Percentiles rank a stretch among this genome's conserved stretches.
Evolutionary conservation across 164 flowering plant genomes (phyloP).

Genomic region (Houttuynia cordata): DNA sequence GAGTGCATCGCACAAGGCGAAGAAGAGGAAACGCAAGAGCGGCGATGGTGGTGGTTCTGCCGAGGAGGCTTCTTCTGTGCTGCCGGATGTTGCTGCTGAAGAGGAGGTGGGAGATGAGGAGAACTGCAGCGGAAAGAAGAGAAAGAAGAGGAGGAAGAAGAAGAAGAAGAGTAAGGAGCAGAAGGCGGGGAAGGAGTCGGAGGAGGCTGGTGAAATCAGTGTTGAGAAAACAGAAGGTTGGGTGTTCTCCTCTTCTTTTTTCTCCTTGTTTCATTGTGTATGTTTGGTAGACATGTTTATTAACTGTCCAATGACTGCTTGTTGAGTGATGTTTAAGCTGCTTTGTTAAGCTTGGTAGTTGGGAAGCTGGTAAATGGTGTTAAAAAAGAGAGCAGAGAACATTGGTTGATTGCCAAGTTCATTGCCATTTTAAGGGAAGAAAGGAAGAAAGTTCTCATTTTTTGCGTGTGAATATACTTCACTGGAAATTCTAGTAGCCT

Average conservation of each 20-base stretch:
- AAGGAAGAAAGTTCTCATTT: background rate
- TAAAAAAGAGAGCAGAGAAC: too few relatives aligned
- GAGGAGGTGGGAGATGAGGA: slow-evolving; percentile 15
- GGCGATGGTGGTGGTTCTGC: slow-evolving; percentile 7
- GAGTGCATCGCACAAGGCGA: slow-evolving; percentile 3
- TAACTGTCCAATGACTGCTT: too few relatives aligned
- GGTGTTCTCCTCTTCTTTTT: background rate
- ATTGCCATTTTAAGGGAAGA: too few relatives aligned
- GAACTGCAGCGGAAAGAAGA: slow-evolving; percentile 25
- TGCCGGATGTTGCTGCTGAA: slow-evolving; percentile 3
- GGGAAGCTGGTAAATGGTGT: too few relatives aligned
- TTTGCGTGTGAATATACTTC: background rate
- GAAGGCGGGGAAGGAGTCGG: background rate
- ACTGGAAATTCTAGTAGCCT: background rate
- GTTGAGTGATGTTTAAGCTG: too few relatives aligned
- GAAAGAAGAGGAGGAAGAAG: slow-evolving; percentile 27
- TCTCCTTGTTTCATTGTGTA: too few relatives aligned
- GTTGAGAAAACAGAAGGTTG: background rate
- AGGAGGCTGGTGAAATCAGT: background rate
- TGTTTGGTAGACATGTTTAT: too few relatives aligned
- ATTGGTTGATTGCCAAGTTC: background rate
- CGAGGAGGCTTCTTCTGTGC: slow-evolving; percentile 2
- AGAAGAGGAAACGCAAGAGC: slow-evolving; percentile 17
- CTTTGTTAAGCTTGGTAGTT: too few relatives aligned
- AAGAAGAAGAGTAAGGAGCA: slow-evolving; percentile 14